These are phyloP conservation scores for Circinella umbellata DNA, from an alignment of 371 early-diverging fungal species.

Conservation along the genomic window DNA sequence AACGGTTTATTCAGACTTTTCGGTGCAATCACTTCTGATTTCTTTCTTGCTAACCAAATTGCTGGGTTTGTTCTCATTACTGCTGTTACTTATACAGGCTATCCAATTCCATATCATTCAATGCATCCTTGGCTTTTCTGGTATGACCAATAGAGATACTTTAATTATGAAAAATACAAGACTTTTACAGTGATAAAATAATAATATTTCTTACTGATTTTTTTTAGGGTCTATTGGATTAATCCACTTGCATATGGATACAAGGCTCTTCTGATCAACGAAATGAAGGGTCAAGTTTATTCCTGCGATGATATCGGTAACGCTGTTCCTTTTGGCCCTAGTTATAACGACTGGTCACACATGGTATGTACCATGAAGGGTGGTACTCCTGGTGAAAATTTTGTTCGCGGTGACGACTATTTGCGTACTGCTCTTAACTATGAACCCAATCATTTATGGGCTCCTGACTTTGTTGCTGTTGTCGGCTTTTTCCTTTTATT, in stretches of 20 bases:
- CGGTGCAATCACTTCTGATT: conserved; percentile 51
- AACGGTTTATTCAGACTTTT: conserved; percentile 58
- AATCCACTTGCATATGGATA: conserved; percentile 69
- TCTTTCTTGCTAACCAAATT: conserved; percentile 52
- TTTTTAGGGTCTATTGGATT: conserved; percentile 48
- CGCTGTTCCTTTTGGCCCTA: conserved; percentile 45
- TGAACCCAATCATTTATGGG: conserved; percentile 44
- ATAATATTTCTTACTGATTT: neutral
- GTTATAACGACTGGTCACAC: conserved; percentile 48
- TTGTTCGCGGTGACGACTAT: conserved; percentile 59
- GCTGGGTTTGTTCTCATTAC: conserved; percentile 54
- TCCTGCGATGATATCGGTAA: conserved; percentile 46
- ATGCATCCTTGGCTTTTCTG: conserved; percentile 63
- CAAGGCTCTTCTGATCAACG: conserved; percentile 64
- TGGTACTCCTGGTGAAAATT: conserved; percentile 44
- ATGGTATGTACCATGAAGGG: conserved; percentile 61
- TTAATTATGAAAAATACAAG: no score
- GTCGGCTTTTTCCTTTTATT: conserved; percentile 49
- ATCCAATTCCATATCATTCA: conserved; percentile 26
- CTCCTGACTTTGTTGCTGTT: conserved; percentile 54
- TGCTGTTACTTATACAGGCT: conserved; percentile 55
- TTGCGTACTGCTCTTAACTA: conserved; percentile 29
- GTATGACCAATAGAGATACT: conserved; percentile 16
- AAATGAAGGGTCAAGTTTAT: conserved; percentile 51
- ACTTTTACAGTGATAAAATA: no score